Evolutionary conservation across 176 grass and related monocot species (phyloP).

Genomic region (Aegilops sharonensis): DNA sequence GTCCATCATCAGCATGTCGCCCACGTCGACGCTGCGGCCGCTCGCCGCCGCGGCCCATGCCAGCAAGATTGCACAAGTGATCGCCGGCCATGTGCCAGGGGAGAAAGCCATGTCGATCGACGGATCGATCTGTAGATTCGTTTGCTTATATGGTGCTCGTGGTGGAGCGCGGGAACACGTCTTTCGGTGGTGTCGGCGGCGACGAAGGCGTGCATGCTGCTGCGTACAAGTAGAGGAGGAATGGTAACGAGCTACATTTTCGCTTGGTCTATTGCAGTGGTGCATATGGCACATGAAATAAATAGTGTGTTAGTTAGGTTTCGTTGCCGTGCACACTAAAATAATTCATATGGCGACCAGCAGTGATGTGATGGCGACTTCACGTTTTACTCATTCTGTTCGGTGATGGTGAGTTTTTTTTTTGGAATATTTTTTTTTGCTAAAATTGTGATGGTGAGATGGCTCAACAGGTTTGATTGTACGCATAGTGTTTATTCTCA

Average conservation of each 20-base stretch:
- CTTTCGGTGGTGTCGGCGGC: not conserved
- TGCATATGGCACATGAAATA: not conserved
- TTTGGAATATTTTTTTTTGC: too few species aligned
- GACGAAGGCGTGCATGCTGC: not conserved
- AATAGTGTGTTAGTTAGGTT: not conserved
- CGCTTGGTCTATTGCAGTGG: not conserved
- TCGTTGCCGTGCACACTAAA: constrained; percentile 15
- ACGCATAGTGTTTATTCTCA: too few species aligned
- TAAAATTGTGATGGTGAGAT: too few species aligned
- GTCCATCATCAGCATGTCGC: constrained; percentile 35
- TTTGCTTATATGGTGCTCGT: not conserved
- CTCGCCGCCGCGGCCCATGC: not conserved
- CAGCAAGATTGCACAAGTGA: not conserved
- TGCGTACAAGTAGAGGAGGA: not conserved
- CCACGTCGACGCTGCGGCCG: not conserved
- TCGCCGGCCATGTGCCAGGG: not conserved
- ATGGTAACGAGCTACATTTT: constrained; percentile 26
- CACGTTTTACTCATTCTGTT: too few species aligned
- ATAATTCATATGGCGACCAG: not conserved
- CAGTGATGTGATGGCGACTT: too few species aligned
- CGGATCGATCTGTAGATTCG: not conserved
- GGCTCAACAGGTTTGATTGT: too few species aligned
- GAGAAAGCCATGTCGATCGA: constrained; percentile 8
- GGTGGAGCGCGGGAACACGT: not conserved
- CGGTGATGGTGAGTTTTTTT: too few species aligned